Evolutionary conservation across 1,284 basidiomycete species (phyloP).

Genomic region (Melampsora medusae): DNA sequence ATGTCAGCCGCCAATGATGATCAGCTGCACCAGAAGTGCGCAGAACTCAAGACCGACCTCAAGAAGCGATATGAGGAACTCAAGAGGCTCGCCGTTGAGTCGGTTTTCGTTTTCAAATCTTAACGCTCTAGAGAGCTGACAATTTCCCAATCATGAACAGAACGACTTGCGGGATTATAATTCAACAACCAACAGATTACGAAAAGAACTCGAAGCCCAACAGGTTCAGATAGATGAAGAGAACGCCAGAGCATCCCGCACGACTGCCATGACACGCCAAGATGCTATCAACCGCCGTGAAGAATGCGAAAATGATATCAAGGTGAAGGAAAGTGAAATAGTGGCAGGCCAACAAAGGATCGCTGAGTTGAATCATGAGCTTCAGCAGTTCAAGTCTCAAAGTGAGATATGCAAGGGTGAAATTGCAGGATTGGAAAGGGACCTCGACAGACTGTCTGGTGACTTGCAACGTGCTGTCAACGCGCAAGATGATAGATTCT

Average conservation of each 20-base stretch:
- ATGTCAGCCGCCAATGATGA: constrained; percentile 3
- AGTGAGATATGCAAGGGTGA: constrained; percentile 6
- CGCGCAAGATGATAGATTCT: not conserved
- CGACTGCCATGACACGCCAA: constrained; percentile 23
- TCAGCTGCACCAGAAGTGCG: not conserved
- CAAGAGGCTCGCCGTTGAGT: not conserved
- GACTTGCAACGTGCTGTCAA: not conserved
- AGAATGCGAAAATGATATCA: not conserved
- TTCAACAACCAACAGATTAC: not conserved
- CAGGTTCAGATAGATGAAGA: constrained; percentile 14
- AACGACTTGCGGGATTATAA: constrained; percentile 18
- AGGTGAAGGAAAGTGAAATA: not conserved
- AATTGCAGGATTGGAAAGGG: constrained; percentile 60
- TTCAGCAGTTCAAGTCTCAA: not conserved
- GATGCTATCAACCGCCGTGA: constrained; percentile 14
- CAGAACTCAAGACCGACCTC: not conserved
- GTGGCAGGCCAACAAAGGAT: not conserved
- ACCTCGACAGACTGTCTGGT: constrained; percentile 45
- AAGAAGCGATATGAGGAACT: constrained; percentile 2
- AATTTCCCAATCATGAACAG: not conserved
- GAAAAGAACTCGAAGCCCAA: constrained; percentile 3
- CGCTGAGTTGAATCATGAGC: not conserved
- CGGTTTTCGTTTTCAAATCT: not conserved
- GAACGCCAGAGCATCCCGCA: constrained; percentile 28
- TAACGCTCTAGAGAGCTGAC: not conserved